phyloP scores from a whole-genome alignment of 2,329 filamentous ascomycete species.

The Canariomyces notabilis region DNA sequence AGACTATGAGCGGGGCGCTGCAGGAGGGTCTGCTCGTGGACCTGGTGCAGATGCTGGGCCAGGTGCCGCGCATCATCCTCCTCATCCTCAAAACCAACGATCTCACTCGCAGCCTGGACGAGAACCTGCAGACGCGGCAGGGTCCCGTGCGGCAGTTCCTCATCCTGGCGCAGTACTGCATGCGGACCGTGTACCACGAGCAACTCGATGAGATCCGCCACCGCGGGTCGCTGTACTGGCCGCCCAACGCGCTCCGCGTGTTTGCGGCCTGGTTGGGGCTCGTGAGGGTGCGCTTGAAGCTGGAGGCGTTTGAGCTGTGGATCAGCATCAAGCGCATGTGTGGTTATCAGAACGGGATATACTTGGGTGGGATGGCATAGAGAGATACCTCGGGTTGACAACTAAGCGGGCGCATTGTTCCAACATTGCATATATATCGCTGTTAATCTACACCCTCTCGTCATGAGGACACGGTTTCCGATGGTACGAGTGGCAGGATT shows the following conservation, averaged over 20 bases:
- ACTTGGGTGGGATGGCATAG: conserved; percentile 16
- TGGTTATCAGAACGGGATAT: conserved; percentile 25
- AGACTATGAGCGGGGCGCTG: conserved; percentile 76
- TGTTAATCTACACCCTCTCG: background rate
- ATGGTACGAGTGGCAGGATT: background rate
- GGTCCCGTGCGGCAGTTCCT: conserved; percentile 62
- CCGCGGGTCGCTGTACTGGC: conserved; percentile 53
- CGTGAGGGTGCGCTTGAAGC: conserved; percentile 56
- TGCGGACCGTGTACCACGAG: conserved; percentile 61
- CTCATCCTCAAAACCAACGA: conserved; percentile 98
- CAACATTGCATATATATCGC: background rate
- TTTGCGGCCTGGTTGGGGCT: conserved; percentile 54
- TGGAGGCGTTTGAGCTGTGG: conserved; percentile 60
- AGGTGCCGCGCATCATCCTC: conserved; percentile 86
- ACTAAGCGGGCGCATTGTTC: background rate
- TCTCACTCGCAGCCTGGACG: conserved; percentile 86
- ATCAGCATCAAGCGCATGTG: conserved; percentile 48
- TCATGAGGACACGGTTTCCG: background rate
- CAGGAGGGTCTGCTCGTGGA: conserved; percentile 86
- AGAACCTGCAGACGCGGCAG: conserved; percentile 72
- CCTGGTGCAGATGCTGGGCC: conserved; percentile 79
- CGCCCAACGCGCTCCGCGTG: conserved; percentile 49
- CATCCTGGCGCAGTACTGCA: conserved; percentile 65
- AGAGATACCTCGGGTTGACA: conserved; percentile 6
- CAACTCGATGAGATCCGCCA: conserved; percentile 53